Evolutionary conservation across 2,329 filamentous ascomycete species (phyloP), one percentile per base, ranked within the genome.

Genomic region (Talaromyces funiculosus): DNA sequence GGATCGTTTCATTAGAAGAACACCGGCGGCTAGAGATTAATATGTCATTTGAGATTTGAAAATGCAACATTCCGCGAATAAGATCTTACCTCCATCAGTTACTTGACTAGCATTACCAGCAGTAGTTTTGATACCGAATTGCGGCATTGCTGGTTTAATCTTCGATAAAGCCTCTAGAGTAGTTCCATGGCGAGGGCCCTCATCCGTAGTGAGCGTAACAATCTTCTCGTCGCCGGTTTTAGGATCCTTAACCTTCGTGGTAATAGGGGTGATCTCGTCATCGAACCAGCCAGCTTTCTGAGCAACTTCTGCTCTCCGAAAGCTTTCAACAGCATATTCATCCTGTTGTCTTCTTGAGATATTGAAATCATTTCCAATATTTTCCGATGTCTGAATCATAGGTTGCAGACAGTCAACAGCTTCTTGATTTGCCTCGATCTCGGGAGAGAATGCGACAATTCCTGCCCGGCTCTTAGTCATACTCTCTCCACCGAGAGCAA

Each of bases 311-410:
- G 94, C 94, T 51, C 92, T 84, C 65, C 87, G 84, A 81, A 92
- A 99, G 49, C 88, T 92, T 80, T 95, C 91, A 8, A 89, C 89
- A 0, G 94, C 90, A 74, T 87, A 97, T 66, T 83, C 80, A 76
- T 99, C 94, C 78, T 97, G 90, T 73, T 80, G 78, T 72, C 92
- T 86, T 63, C 94, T 85, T 1, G 85, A 79, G 72, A 99, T 87
- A 72, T 88, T 85, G 75, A 97, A 97, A 78, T 97, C 94, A 53
- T 86, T 86, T 68, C 88, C 91, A 29, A 99, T 92, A 73, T 97
- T 97, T 81, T 99, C 94, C 62, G 89, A 93, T 3, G 94, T 99
- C 85, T 96, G 95, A 22, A 94, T 94, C 94, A 99, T 99, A 66
- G 93, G 90, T 82, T 92, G 85, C 85, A 93, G 85, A 82, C 92